Evolutionary conservation across 2,329 filamentous ascomycete species (phyloP).

Genomic region (Fusarium nygamai): DNA sequence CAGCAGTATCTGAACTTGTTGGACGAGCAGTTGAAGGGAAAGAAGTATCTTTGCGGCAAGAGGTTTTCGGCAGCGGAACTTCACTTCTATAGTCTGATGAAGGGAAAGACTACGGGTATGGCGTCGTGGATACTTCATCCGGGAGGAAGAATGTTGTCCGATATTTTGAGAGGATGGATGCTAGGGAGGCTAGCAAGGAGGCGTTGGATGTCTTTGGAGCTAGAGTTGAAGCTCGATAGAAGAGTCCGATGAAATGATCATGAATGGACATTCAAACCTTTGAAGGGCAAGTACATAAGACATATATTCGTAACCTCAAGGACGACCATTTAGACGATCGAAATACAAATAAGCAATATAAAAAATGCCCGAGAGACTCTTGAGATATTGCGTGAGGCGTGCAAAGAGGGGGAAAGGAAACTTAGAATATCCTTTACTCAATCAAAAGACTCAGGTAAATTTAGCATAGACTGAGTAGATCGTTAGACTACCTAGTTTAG

Average conservation of each 20-base stretch:
- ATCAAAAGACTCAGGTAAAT: background rate
- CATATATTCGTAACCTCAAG: background rate
- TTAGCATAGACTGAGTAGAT: background rate
- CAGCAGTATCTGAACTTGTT: background rate
- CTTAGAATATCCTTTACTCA: background rate
- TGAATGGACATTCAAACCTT: accelerated
- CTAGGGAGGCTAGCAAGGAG: background rate
- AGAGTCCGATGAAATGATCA: accelerated
- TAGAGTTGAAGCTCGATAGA: background rate
- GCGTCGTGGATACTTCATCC: background rate
- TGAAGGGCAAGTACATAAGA: background rate
- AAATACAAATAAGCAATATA: background rate
- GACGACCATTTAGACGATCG: accelerated
- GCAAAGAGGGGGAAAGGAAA: background rate
- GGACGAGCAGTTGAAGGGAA: constrained; percentile 8
- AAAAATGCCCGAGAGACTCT: accelerated
- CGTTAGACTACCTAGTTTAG: too few species aligned
- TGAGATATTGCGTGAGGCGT: accelerated
- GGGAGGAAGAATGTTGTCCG: constrained; percentile 2
- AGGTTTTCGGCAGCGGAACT: constrained; percentile 8
- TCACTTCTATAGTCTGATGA: constrained; percentile 6
- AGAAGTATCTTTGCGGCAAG: background rate
- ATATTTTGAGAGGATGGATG: constrained; percentile 3
- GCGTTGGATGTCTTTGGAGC: background rate
- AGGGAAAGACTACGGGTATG: background rate